phyloP scores from a whole-genome alignment of 2,329 filamentous ascomycete genomes.

The Aureobasidium sp. region DNA sequence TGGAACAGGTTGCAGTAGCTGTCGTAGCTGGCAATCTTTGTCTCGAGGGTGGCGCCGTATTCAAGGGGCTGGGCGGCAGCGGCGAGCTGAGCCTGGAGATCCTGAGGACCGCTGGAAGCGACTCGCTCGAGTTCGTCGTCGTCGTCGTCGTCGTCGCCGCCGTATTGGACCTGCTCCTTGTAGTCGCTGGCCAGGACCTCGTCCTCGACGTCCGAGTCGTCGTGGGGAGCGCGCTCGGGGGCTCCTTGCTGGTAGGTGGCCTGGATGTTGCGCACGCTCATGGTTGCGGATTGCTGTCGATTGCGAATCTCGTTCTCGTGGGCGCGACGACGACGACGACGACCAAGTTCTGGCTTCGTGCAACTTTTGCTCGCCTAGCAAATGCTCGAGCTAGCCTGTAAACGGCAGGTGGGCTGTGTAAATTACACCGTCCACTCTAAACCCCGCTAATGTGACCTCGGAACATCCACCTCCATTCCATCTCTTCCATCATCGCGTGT shows the following conservation, averaged over 20 bases:
- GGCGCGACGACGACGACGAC: constrained; percentile 7
- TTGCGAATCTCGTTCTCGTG: not conserved
- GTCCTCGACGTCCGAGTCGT: constrained; percentile 89
- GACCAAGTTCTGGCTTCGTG: constrained; percentile 16
- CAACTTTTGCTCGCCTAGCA: constrained; percentile 13
- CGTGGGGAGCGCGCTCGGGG: constrained; percentile 27
- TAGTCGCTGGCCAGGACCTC: constrained; percentile 94
- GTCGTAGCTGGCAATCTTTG: constrained; percentile 98
- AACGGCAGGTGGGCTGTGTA: not conserved
- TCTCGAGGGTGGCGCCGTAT: constrained; percentile 90
- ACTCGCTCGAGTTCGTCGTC: constrained; percentile 64
- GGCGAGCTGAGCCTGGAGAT: constrained; percentile 85
- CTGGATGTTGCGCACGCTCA: constrained; percentile 32
- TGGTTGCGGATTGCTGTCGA: constrained; percentile 19
- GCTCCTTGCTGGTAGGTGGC: constrained; percentile 36
- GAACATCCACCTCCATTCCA: not conserved
- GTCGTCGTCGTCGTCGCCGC: constrained; percentile 58
- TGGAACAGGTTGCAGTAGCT: constrained; percentile 99
- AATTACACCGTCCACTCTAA: not conserved
- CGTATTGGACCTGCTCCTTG: constrained; percentile 90
- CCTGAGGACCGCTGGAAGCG: constrained; percentile 63
- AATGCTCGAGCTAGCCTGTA: not conserved
- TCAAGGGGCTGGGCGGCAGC: constrained; percentile 92
- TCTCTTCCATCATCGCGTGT: constrained; percentile 5
- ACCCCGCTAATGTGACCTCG: not conserved